Evolutionary conservation across 1,139 yeast species (phyloP).

Genomic region (Suhomyces taliae): DNA sequence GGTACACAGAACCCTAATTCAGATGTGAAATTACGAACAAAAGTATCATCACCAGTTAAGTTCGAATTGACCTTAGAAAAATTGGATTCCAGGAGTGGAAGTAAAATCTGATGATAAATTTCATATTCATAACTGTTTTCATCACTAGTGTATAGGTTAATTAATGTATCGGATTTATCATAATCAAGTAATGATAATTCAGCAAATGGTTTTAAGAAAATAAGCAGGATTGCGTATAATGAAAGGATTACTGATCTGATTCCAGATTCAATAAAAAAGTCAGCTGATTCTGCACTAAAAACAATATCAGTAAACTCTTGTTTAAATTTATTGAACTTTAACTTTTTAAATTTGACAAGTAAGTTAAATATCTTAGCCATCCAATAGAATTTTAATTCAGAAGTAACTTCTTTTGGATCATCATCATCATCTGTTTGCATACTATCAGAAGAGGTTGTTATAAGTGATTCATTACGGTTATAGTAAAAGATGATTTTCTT

Average conservation of each 20-base stretch:
- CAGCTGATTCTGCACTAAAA: neutral
- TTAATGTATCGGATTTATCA: constrained; percentile 19
- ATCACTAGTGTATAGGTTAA: constrained; percentile 21
- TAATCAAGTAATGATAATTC: constrained; percentile 24
- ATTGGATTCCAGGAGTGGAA: constrained; percentile 14
- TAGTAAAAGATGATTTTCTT: constrained; percentile 24
- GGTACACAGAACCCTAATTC: constrained; percentile 28
- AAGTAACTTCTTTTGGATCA: constrained; percentile 1
- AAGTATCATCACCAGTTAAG: constrained; percentile 10
- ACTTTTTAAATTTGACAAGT: constrained; percentile 25
- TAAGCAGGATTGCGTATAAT: constrained; percentile 26
- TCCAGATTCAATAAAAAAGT: constrained; percentile 7
- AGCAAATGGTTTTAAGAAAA: constrained; percentile 32
- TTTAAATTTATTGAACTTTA: constrained; percentile 26
- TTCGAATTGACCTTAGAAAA: constrained; percentile 4
- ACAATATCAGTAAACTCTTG: constrained; percentile 22
- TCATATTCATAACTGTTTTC: constrained; percentile 17
- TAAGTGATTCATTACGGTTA: constrained; percentile 22
- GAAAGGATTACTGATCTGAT: constrained; percentile 21
- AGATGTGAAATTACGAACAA: constrained; percentile 14
- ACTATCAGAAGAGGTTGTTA: neutral
- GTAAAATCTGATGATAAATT: constrained; percentile 20
- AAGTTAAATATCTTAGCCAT: constrained; percentile 24
- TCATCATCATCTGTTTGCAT: neutral
- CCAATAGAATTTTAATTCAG: constrained; percentile 25